Evolutionary conservation across 805 yeast species (phyloP).

Genomic region (Brettanomyces anomalus): DNA sequence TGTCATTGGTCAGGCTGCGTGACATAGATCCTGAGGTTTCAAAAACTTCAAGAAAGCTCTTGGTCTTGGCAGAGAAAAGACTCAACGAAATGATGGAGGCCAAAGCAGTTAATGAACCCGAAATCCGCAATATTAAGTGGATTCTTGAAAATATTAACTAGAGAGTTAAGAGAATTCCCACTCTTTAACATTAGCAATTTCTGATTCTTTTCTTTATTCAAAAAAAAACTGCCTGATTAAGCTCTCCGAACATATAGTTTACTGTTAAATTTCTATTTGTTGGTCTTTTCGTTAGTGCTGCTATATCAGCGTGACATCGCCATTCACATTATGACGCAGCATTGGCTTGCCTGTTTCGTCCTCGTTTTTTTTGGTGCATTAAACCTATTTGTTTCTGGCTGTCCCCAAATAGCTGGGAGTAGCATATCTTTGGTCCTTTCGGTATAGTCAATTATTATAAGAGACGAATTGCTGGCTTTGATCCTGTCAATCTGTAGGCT

Average conservation of each 20-base stretch:
- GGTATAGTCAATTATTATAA: slow-evolving; percentile 33
- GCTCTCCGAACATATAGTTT: too few species aligned
- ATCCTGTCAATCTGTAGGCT: slow-evolving; percentile 48
- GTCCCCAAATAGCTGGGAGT: slow-evolving; percentile 36
- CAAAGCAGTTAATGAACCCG: slow-evolving; percentile 20
- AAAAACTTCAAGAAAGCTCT: slow-evolving; percentile 17
- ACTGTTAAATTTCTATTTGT: too few species aligned
- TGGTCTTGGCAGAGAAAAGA: slow-evolving; percentile 27
- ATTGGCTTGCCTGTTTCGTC: slow-evolving; percentile 17
- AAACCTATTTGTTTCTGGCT: slow-evolving; percentile 3
- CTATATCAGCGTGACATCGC: neutral
- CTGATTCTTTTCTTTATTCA: too few species aligned
- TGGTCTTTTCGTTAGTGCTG: neutral
- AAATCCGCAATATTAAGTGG: slow-evolving; percentile 30
- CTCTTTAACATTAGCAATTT: neutral
- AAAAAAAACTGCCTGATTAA: too few species aligned
- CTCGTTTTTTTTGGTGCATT: slow-evolving; percentile 11
- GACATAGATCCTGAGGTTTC: slow-evolving; percentile 1
- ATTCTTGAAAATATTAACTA: slow-evolving; percentile 5
- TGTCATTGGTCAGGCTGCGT: slow-evolving; percentile 7
- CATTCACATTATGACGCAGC: slow-evolving; percentile 22
- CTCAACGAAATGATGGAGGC: slow-evolving; percentile 27
- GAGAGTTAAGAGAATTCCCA: neutral
- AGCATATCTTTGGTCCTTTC: slow-evolving; percentile 38
- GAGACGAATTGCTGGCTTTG: slow-evolving; percentile 54